phyloP scores from a whole-genome alignment of 441 rosid species.

The Populus hybrid region DNA sequence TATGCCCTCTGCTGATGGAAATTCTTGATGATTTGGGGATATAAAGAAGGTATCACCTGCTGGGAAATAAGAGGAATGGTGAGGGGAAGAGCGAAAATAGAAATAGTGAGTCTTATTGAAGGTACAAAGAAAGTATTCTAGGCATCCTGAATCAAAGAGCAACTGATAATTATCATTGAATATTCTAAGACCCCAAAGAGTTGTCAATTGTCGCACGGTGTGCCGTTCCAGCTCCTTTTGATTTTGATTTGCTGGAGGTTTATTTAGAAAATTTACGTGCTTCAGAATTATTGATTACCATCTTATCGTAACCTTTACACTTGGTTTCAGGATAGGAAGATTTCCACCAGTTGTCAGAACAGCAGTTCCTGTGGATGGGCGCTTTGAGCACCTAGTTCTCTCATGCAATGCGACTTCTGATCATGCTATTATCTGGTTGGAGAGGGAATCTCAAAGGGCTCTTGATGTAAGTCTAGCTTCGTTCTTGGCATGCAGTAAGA shows the following conservation, averaged over 20 bases:
- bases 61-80: neutral
- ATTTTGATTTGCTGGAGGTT: neutral
- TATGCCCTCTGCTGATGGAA: neutral
- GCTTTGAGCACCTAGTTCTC: constrained; percentile 84
- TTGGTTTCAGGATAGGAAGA: constrained; percentile 63
- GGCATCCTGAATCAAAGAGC: neutral
- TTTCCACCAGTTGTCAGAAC: constrained; percentile 87
- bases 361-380: constrained; percentile 94
- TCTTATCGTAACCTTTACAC: neutral
- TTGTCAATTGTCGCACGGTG: neutral
- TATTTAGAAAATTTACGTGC: neutral
- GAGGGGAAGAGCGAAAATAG: neutral
- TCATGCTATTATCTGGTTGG: constrained; percentile 80
- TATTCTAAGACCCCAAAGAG: neutral
- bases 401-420: constrained; percentile 88
- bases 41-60: neutral
- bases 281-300: neutral
- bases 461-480: constrained; percentile 50
- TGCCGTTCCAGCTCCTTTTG: neutral
- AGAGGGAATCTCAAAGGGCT: constrained; percentile 81
- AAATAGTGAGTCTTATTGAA: neutral
- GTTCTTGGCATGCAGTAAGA: neutral
- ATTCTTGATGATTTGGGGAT: neutral
- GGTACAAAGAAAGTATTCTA: neutral
- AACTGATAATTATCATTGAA: neutral